Base-by-base conservation (phyloP, 495 filamentous ascomycete genomes). In the Saxophila tyrrhenica region DNA sequence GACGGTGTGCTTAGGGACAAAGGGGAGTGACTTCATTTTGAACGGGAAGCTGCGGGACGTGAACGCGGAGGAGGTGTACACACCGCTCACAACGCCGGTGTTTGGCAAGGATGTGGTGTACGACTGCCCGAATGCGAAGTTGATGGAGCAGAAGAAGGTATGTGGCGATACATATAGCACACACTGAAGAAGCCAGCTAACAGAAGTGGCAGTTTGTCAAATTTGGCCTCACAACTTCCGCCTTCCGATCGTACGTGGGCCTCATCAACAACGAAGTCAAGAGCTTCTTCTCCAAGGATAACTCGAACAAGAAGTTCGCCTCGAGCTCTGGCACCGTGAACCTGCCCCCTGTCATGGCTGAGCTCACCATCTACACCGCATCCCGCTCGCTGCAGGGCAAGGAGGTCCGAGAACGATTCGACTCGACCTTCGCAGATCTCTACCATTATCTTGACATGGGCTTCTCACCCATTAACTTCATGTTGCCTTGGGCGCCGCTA, bases 401-500 rank as follows among this genome's bases (percentile, higher is more conserved):
- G 62, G 80, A 84, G 64, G 80, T 84, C 23, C 80, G 80, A 19
- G 71, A 71, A 46, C 73, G 67, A 35, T 81, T 84, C 61, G 76
- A 83, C 60, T 77, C 79, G 2, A 75, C 71, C 7, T 82, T 84
- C 56, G 80, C 80, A 2, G 76, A 80, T 17, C 68, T 82, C 52
- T 82, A 81, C 63, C 80, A 83, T 68, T 75, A 84, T 51, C 75
- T 84, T 24, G 80, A 84, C 57, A 78, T 74, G 75, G 80, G 80
- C 21, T 83, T 82, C 64, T 72, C 72, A 2, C 78, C 80, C 3
- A 80, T 83, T 63, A 83, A 83, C 65, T 83, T 83, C 69, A 75
- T 79, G 73, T 65, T 83, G 7, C 77, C 79, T 29, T 80, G 78
- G 75, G 74, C 73, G 3, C 80, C 80, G 2, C 72, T 82, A 19